Conservation (phyloP, 257 asterid genomes). For the Jaltomata sinuosa region DNA sequence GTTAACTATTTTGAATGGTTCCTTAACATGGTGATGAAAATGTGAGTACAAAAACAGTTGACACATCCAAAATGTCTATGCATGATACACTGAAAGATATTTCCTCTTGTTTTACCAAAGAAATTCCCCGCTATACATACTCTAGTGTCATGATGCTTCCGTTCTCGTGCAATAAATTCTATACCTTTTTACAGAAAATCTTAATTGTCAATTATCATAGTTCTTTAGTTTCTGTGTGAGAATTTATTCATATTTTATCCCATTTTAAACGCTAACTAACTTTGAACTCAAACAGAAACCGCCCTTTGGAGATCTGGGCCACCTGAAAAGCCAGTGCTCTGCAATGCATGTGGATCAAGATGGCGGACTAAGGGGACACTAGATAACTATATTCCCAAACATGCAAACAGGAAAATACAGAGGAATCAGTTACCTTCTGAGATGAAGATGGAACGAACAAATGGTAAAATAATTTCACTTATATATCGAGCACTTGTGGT, state of each 20-base stretch:
- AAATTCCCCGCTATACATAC: too few relatives aligned
- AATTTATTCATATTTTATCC: not conserved
- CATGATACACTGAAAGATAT: not conserved
- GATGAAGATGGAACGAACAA: not conserved
- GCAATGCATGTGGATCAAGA: constrained; percentile 26
- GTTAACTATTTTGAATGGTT: not conserved
- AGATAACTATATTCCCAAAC: constrained; percentile 7
- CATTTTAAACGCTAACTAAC: not conserved
- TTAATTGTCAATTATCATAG: not conserved
- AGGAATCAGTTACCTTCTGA: not conserved
- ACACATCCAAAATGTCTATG: not conserved
- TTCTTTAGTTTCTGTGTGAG: not conserved
- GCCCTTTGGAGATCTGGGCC: constrained; percentile 24
- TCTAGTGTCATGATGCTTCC: not conserved
- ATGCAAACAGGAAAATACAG: not conserved
- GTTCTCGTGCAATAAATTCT: not conserved
- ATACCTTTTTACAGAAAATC: not conserved
- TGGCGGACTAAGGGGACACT: constrained; percentile 16
- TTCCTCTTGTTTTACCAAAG: not conserved
- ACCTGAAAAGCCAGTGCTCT: constrained; percentile 18
- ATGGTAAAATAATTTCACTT: not conserved
- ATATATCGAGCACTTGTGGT: too few relatives aligned
- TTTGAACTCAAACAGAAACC: constrained; percentile 5
- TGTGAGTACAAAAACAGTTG: not conserved
- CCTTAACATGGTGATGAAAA: not conserved